These are phyloP conservation scores for Rugosomyces carneus DNA, from an alignment of 1,284 basidiomycete genomes.

Conservation along the genomic window DNA sequence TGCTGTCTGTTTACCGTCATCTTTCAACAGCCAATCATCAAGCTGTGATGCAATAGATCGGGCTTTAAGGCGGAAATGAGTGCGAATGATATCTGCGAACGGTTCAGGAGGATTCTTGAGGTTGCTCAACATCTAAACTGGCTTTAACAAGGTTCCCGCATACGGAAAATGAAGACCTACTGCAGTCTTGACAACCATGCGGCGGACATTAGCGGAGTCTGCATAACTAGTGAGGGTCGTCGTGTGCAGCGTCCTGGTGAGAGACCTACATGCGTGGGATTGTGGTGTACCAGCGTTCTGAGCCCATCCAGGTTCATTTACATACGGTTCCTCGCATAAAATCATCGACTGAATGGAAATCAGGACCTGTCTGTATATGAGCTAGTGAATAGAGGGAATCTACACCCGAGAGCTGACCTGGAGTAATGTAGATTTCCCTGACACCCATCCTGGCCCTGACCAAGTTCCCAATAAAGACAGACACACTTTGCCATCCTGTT, in stretches of 20 bases:
- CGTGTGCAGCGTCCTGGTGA: background rate
- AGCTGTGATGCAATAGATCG: constrained; percentile 64
- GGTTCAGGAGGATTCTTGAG: constrained; percentile 76
- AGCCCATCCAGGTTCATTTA: constrained; percentile 89
- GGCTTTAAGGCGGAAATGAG: constrained; percentile 86
- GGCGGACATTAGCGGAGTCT: constrained; percentile 83
- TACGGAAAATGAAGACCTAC: constrained; percentile 36
- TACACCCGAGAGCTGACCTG: constrained; percentile 41
- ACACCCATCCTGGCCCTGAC: constrained; percentile 84
- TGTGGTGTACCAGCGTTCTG: constrained; percentile 60
- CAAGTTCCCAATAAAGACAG: constrained; percentile 88
- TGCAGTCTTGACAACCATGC: constrained; percentile 85
- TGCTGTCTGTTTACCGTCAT: constrained; percentile 57
- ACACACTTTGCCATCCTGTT: constrained; percentile 86
- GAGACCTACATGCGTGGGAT: constrained; percentile 62
- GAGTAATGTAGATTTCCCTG: constrained; percentile 79
- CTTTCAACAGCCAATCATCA: constrained; percentile 70
- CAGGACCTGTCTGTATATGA: constrained; percentile 47
- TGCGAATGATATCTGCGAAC: constrained; percentile 78
- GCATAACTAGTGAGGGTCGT: constrained; percentile 6
- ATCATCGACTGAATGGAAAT: constrained; percentile 96
- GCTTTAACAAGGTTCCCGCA: background rate
- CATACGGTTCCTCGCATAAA: constrained; percentile 81
- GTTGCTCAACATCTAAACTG: constrained; percentile 73
- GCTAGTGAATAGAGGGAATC: background rate